Evolutionary conservation across 129 eudicot genomes (phyloP), one percentile per base, ranked within the genome.

Genomic region (Artemisia annua): DNA sequence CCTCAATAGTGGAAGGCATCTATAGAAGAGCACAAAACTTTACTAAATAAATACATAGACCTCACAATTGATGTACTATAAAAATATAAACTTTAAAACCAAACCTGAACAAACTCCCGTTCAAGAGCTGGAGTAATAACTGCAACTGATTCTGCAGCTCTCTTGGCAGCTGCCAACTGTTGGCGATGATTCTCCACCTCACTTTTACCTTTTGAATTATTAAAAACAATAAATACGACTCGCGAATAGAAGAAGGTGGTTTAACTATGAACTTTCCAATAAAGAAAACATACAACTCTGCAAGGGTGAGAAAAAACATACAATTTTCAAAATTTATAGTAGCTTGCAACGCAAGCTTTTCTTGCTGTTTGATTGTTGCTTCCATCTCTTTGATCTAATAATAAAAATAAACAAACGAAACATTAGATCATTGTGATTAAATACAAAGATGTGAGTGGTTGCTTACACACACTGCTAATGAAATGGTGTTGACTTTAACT

Each of bases 1-100:
- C 97, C 87, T 94, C 98, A 69, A 94, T 72, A 0, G 99, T 94
- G 12, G 83, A 48, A 53, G 99, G 99, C 94, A 94, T 86, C 99
- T 93, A 80, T 69, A 80, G 50, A 80, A 57, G 72, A 20, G n/a
- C 58, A 63, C 22, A 11, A 65, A 62, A 53, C 26, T 46, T 63
- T 43, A 24, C 39, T 30, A 53, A 75, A 12, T 30, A 19, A 13
- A 59, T 32, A 48, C 7, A 24, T 26, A 12, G 44, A 20, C 65
- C 35, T 63, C 68, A n/a, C 11, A n/a, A 63, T 32, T 30, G 24
- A 30, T 30, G 49, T n/a, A 63, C 26, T 39, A 1, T 24, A 43
- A 55, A 70, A 79, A 22, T 39, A 28, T 68, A 65, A 28, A 46
- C 14, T 32, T 63, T 56, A 72, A 14, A 73, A 46, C 28, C 79